Percentiles rank a stretch among this genome's conserved stretches.
These are phyloP conservation scores for Emmonsiellopsis sp. DNA, from an alignment of 2,329 filamentous ascomycete genomes.

Conservation along the genomic window DNA sequence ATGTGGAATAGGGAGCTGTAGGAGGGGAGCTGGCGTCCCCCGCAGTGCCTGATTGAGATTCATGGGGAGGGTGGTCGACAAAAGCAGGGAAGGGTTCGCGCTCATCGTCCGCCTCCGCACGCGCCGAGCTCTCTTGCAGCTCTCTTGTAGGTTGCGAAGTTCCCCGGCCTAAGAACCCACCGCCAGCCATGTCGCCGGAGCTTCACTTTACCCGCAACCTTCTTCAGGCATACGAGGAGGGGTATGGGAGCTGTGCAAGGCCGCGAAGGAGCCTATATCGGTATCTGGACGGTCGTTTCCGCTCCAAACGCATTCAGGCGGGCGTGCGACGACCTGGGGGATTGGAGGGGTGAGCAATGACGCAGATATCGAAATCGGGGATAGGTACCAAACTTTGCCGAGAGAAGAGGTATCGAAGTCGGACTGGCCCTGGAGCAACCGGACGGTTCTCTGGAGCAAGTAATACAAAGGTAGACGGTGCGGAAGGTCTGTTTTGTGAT, in stretches of 20 bases:
- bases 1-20: conserved; percentile 1
- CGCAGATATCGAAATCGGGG: not conserved
- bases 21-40: not conserved
- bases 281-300: not conserved
- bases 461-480: too few relatives aligned
- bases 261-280: not conserved
- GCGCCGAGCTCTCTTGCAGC: not conserved
- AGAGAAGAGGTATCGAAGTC: too few relatives aligned
- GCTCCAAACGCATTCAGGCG: not conserved
- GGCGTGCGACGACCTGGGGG: not conserved
- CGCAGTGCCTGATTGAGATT: not conserved
- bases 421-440: too few relatives aligned
- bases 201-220: not conserved
- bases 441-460: too few relatives aligned
- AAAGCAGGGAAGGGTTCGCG: not conserved
- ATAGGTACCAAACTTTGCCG: too few relatives aligned
- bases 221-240: not conserved
- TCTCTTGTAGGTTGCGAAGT: not conserved
- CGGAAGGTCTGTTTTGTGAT: too few relatives aligned
- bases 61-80: not conserved
- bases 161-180: not conserved
- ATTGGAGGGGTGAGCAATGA: not conserved
- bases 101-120: not conserved
- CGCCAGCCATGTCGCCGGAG: not conserved
- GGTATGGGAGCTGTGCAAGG: not conserved